A percentile compares a stretch with the other conserved stretches of the same genome.
Evolutionary conservation across 257 asterid species (phyloP).

Genomic region (Solanum rostratum): DNA sequence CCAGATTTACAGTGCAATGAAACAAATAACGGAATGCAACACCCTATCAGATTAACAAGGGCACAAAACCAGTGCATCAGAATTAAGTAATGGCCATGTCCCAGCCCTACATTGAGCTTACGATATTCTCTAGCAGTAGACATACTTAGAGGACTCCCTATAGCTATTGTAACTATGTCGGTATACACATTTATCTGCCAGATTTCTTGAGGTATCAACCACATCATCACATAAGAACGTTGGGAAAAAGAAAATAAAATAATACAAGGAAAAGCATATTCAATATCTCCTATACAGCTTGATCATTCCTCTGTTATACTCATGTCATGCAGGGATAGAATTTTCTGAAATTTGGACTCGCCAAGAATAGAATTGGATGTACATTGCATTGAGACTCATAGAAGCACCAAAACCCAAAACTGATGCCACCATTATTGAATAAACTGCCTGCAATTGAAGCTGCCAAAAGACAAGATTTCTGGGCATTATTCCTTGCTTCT

Average conservation of each 20-base stretch:
- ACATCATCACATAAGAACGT: neutral
- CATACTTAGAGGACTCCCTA: neutral
- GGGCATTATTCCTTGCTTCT: neutral
- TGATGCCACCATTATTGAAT: slow-evolving; percentile 51
- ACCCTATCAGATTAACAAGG: neutral
- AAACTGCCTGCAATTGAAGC: slow-evolving; percentile 50
- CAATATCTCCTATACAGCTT: neutral
- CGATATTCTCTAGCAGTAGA: neutral
- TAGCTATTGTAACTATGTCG: neutral
- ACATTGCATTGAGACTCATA: slow-evolving; percentile 36
- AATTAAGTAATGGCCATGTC: neutral
- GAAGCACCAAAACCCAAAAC: slow-evolving; percentile 54
- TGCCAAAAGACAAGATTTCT: slow-evolving; percentile 11
- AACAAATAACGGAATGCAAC: neutral
- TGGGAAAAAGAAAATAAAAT: neutral
- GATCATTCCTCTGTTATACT: neutral
- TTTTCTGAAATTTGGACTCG: slow-evolving; percentile 23
- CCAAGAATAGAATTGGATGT: slow-evolving; percentile 30
- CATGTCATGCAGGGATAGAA: slow-evolving; percentile 29
- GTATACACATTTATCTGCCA: neutral
- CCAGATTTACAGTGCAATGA: neutral
- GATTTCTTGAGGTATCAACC: neutral
- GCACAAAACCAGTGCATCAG: neutral
- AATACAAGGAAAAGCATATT: neutral
- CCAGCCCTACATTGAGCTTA: neutral